These are phyloP conservation scores for Ensete glaucum DNA, from an alignment of 176 grass and related monocot genomes.

Conservation along the genomic window DNA sequence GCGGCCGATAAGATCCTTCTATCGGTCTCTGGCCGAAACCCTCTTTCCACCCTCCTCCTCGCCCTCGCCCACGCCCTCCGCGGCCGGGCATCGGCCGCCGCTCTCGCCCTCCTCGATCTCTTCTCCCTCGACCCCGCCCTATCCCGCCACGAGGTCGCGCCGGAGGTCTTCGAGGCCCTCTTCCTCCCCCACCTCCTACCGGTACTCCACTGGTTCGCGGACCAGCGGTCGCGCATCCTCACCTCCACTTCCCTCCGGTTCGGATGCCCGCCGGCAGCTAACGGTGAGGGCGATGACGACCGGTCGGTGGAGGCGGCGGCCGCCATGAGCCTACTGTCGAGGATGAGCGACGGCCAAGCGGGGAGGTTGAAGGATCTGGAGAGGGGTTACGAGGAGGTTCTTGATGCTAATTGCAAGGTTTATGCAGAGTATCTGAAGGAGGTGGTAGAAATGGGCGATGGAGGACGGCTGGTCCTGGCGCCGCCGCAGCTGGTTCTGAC, in stretches of 20 bases:
- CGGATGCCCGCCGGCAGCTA: neutral
- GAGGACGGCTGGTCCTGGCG: neutral
- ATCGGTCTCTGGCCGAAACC: conserved; percentile 24
- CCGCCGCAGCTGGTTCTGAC: conserved; percentile 23
- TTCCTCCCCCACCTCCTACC: conserved; percentile 53
- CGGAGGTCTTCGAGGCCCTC: conserved; percentile 46
- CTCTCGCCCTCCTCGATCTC: conserved; percentile 43
- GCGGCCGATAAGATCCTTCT: conserved; percentile 41
- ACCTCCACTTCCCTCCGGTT: conserved; percentile 2
- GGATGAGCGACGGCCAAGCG: conserved; percentile 53
- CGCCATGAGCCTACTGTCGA: conserved; percentile 48
- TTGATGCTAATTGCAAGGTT: conserved; percentile 43
- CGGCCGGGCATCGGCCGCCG: conserved; percentile 18
- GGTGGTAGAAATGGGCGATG: conserved; percentile 32
- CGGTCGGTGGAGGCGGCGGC: conserved; percentile 31
- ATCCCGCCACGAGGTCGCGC: conserved; percentile 49
- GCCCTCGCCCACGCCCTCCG: conserved; percentile 27
- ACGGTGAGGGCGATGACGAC: conserved; percentile 4
- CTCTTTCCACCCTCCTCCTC: conserved; percentile 39
- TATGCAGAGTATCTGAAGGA: conserved; percentile 48
- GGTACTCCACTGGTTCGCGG: conserved; percentile 46
- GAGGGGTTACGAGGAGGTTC: conserved; percentile 40
- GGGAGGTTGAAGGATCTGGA: conserved; percentile 45
- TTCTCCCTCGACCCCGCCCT: conserved; percentile 50
- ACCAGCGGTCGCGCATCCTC: conserved; percentile 33